Base-by-base conservation (phyloP, 768 basidiomycete genomes). In the Gymnopilus dilepis region DNA sequence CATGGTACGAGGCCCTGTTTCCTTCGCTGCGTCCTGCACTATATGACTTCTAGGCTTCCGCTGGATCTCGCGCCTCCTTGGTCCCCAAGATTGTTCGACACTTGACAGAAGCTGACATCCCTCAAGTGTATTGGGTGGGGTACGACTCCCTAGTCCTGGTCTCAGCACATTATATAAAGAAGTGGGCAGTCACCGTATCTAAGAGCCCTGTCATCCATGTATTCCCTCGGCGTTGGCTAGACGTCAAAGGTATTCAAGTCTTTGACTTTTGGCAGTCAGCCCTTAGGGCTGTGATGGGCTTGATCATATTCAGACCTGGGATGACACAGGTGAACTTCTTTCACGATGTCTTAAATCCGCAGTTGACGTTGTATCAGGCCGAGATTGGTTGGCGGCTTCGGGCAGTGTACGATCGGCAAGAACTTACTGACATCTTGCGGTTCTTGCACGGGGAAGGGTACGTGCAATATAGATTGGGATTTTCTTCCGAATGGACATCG, bases 181-280 rank as follows among this genome's bases (percentile, higher is more conserved):
- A 78, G 22, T 91, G 89, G 90, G 81, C 84, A 2, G 85, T 90
- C 37, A 69, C 75, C 11, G 74, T 84, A 31, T 84, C 80, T n/a
- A 74, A 80, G 64, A 70, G 72, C 50, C 84, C 75, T 7, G 70
- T 79, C 40, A 75, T 71, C 47, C 75, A 83, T 64, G 63, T 86
- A 15, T 81, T 86, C 56, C 92, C 92, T 41, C 81, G 91, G 33
- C 85, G 92, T 17, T 94, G 92, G 92, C 74, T 91, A 40, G 89
- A 92, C 70, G 83, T 92, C 57, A 76, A 77, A n/a, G 92, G 92
- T 3, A 66, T 67, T 15, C 86, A 78, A 66, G 75, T 92, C 34
- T 70, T 74, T 9, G 86, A 87, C 59, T 80, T 83, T 37, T 94
- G 92, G 92, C 81, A 85, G 57, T 84, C 89, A n/a, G 91, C 86